phyloP scores from a whole-genome alignment of 2,329 filamentous ascomycete species.

The Kalaharituber pfeilii region DNA sequence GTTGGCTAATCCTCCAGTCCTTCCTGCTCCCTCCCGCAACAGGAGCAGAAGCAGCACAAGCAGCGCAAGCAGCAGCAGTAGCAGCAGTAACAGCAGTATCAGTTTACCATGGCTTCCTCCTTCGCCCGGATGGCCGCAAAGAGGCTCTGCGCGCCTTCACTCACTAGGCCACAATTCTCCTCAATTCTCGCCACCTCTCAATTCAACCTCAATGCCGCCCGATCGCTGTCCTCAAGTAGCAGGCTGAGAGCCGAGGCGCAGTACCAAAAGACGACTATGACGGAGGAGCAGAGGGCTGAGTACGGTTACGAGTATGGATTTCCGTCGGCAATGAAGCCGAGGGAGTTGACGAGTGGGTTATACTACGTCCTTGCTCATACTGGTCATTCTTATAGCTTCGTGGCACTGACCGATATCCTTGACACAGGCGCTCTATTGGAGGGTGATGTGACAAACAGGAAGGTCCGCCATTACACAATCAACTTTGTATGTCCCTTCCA shows the following conservation, averaged over 20 bases:
- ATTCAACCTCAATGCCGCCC: constrained; percentile 2
- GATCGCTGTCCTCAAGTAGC: constrained; percentile 12
- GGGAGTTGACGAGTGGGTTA: constrained; percentile 1
- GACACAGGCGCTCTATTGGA: constrained; percentile 7
- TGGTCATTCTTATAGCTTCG: neutral
- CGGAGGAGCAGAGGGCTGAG: constrained; percentile 3
- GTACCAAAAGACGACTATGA: constrained; percentile 15
- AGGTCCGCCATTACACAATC: constrained; percentile 97
- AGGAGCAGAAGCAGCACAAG: too few species aligned
- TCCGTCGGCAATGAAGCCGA: neutral
- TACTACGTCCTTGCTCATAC: neutral
- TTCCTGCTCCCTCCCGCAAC: too few species aligned
- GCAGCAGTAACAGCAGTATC: too few species aligned
- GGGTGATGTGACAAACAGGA: constrained; percentile 44
- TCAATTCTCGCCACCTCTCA: constrained; percentile 9
- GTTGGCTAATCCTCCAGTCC: too few species aligned
- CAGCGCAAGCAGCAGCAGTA: too few species aligned
- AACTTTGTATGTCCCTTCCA: constrained; percentile 48
- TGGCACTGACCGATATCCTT: neutral
- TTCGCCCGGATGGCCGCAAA: constrained; percentile 25
- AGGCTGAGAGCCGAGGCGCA: constrained; percentile 5
- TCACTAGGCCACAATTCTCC: neutral
- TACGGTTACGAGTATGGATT: constrained; percentile 6
- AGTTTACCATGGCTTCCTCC: constrained; percentile 31
- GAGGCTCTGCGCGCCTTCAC: constrained; percentile 7